phyloP scores from a whole-genome alignment of 176 grass and related monocot genomes.

The Triticum timopheevii region DNA sequence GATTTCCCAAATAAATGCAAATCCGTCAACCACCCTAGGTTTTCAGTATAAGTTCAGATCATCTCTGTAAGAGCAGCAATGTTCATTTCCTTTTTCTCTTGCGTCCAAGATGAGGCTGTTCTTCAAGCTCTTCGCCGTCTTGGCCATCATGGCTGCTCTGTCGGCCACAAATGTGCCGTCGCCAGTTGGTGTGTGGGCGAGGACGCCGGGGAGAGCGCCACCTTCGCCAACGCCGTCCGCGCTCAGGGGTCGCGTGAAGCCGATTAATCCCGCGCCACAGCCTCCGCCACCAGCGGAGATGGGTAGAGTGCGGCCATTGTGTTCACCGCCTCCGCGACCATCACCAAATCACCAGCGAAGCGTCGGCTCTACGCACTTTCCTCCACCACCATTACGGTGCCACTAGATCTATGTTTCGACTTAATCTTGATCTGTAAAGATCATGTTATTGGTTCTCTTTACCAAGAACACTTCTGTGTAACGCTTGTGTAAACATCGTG shows the following conservation, averaged over 20 bases:
- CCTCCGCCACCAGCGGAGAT: background rate
- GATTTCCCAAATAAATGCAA: background rate
- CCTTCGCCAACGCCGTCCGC: background rate
- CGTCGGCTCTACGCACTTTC: background rate
- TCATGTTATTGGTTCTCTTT: background rate
- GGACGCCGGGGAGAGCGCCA: background rate
- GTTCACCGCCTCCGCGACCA: background rate
- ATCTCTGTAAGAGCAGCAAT: background rate
- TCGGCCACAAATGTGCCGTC: background rate
- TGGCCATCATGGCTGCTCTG: background rate
- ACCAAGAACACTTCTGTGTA: background rate
- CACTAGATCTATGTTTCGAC: background rate
- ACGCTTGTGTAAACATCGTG: background rate
- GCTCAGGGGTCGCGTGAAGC: background rate
- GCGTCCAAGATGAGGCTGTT: background rate
- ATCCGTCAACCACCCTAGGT: background rate
- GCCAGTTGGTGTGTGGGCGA: background rate
- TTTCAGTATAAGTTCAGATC: conserved; percentile 13
- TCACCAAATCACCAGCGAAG: background rate
- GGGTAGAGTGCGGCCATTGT: background rate
- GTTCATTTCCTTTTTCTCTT: background rate
- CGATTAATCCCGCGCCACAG: background rate
- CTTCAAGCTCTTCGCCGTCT: conserved; percentile 1
- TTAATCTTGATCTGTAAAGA: background rate
- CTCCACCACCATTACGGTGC: background rate